Base-by-base conservation (phyloP, 2,329 filamentous ascomycete genomes). In the Emydomyces testavorans region DNA sequence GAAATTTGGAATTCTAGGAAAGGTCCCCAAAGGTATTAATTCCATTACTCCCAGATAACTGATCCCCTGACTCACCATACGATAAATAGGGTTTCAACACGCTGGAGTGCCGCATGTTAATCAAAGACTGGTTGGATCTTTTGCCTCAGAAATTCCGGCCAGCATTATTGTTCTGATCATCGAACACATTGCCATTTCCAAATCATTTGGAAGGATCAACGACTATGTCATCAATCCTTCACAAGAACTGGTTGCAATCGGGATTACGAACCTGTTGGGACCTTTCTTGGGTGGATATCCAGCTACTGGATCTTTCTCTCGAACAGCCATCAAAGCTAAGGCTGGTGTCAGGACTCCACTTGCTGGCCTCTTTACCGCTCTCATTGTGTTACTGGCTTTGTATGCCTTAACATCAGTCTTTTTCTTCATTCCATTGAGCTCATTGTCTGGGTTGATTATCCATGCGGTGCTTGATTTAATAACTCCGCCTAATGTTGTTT, bases 381-480 rank as follows among this genome's bases (percentile, higher is more conserved):
- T 71, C 3, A 76, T 80, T 40, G 77, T 83, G 15, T 64, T 83
- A 6, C 60, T 82, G 1, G 77, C 73, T 16, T 73, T 83, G 21
- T 82, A 78, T 57, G 71, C 78, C 50, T 72, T 82, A 31, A 75
- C 74, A 0, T 74, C 73, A 0, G 74, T 76, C 0, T 68, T 83
- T 0, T 81, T 78, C 62, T 83, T 78, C 77, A 78, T 83, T n/a
- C 79, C 80, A 1, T 80, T 80, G 54, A 71, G 79, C 0, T 80
- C 77, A 0, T 68, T 83, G 1, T 73, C 79, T 0, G 79, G 78
- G 2, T 80, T 83, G 51, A 81, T 83, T 53, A 80, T 82, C 54
- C 78, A 75, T 50, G 79, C 79, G 4, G 77, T 82, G 0, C 75
- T 75, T 62, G 76, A 78, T 32, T 67, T 82, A 5, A 76, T 82